Conservation (phyloP, 306 rosid genomes). For the Mimosa bimucronata region DNA sequence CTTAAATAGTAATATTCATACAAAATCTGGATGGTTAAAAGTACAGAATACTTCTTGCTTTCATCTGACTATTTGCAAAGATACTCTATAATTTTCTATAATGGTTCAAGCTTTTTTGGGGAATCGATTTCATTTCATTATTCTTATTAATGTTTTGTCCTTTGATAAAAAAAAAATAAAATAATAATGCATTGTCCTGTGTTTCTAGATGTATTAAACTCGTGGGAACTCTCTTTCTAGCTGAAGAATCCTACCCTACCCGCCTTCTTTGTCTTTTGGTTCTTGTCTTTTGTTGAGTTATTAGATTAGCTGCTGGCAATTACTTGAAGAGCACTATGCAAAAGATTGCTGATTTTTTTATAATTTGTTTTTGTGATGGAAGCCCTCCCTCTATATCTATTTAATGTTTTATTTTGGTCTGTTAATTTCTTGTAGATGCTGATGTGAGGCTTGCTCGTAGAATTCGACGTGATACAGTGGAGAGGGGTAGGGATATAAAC, state of each 20-base stretch:
- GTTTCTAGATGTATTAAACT: background rate
- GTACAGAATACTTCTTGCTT: background rate
- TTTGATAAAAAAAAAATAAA: too few relatives aligned
- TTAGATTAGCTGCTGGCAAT: slow-evolving; percentile 32
- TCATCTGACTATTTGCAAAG: slow-evolving; percentile 4
- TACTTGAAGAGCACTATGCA: slow-evolving; percentile 21
- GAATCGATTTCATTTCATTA: background rate
- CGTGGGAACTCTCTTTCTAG: background rate
- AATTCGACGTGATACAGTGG: slow-evolving; percentile 96
- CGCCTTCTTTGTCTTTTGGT: background rate
- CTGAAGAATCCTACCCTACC: background rate
- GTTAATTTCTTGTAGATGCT: slow-evolving; percentile 69
- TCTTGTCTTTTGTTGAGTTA: slow-evolving; percentile 27
- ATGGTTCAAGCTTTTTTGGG: background rate
- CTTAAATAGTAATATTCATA: background rate
- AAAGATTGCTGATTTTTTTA: slow-evolving; percentile 13
- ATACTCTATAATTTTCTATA: background rate
- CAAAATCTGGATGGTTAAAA: slow-evolving; percentile 5
- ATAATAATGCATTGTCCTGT: background rate
- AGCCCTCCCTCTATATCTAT: slow-evolving; percentile 23
- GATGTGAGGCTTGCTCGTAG: slow-evolving; percentile 99
- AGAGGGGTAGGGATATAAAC: slow-evolving; percentile 91
- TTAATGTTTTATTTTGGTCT: slow-evolving; percentile 29
- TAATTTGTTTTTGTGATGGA: slow-evolving; percentile 5
- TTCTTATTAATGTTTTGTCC: slow-evolving; percentile 24